Percentiles rank a stretch among this genome's conserved stretches.
Conservation (phyloP, 306 rosid species). For the Gynostemma pentaphyllum region DNA sequence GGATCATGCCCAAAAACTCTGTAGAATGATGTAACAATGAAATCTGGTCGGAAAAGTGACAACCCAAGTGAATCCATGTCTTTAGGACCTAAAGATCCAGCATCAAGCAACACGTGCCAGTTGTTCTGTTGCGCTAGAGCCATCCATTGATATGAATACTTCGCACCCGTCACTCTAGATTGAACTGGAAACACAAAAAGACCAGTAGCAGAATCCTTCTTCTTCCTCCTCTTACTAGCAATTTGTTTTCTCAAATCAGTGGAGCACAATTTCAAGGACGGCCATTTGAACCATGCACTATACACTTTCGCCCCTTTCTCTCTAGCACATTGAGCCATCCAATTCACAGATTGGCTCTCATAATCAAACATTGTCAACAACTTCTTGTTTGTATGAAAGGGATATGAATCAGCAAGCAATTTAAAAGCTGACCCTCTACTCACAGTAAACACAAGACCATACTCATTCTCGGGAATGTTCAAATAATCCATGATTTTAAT, state of each 20-base stretch:
- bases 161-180: conserved; percentile 89
- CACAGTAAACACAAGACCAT: conserved; percentile 91
- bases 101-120: conserved; percentile 96
- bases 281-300: conserved; percentile 97
- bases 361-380: conserved; percentile 94
- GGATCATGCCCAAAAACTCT: conserved; percentile 93
- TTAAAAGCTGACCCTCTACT: conserved; percentile 93
- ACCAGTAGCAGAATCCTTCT: conserved; percentile 81
- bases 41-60: conserved; percentile 93
- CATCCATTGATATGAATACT: conserved; percentile 98
- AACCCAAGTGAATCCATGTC: conserved; percentile 98
- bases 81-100: conserved; percentile 94
- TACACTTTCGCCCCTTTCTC: conserved; percentile 84
- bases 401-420: conserved; percentile 81
- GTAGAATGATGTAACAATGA: conserved; percentile 86
- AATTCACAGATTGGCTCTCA: conserved; percentile 87
- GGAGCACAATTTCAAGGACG: conserved; percentile 86
- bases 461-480: conserved; percentile 90
- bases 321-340: conserved; percentile 91
- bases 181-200: conserved; percentile 95
- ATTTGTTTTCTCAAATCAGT: conserved; percentile 92
- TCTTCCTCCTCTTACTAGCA: conserved; percentile 69
- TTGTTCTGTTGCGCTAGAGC: conserved; percentile 95
- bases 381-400: conserved; percentile 79
- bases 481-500: conserved; percentile 78